Percentiles rank a stretch among this genome's conserved stretches.
phyloP scores from a whole-genome alignment of 2,329 filamentous ascomycete species.

The Botrytis hyacinthi region DNA sequence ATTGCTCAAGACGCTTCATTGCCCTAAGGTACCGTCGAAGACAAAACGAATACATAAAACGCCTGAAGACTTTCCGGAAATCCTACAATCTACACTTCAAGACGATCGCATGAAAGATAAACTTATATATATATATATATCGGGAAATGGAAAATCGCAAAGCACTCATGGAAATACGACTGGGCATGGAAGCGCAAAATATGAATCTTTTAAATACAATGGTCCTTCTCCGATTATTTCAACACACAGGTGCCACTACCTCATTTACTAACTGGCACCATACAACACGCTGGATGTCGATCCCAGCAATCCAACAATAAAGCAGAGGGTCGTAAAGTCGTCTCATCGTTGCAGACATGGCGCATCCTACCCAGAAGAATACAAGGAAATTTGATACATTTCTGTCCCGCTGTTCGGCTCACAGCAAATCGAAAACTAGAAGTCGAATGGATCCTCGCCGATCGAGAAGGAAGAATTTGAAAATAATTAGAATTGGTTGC shows the following conservation, averaged over 20 bases:
- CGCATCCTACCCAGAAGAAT: slow-evolving; percentile 23
- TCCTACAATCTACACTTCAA: background rate
- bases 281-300: background rate
- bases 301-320: slow-evolving; percentile 4
- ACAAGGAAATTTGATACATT: slow-evolving; percentile 20
- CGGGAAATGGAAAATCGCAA: background rate
- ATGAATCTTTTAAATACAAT: slow-evolving; percentile 21
- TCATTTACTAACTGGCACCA: slow-evolving; percentile 13
- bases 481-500: slow-evolving; percentile 26
- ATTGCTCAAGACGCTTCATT: background rate
- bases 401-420: slow-evolving; percentile 10
- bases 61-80: background rate
- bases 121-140: background rate
- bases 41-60: too few relatives aligned
- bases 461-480: slow-evolving; percentile 16
- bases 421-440: slow-evolving; percentile 11
- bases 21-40: background rate
- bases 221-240: slow-evolving; percentile 10
- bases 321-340: slow-evolving; percentile 28
- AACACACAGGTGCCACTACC: slow-evolving; percentile 1
- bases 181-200: background rate
- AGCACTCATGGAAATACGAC: background rate
- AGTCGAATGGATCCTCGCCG: background rate
- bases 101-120: background rate
- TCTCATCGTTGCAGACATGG: slow-evolving; percentile 30